Conservation (phyloP, 306 rosid species). For the Pachyrhizus erosus region DNA sequence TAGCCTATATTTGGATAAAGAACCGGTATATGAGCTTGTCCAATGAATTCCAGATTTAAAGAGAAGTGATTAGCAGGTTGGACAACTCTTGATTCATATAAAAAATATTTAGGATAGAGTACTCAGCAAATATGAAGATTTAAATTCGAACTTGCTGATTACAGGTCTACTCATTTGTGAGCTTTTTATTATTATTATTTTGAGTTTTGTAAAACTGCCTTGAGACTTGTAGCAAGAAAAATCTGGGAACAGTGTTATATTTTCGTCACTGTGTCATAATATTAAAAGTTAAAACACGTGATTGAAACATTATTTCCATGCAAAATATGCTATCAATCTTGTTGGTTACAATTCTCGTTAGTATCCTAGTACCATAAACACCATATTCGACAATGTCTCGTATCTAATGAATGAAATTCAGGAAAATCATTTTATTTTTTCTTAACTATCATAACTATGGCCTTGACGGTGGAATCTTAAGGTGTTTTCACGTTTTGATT, state of each 20-base stretch:
- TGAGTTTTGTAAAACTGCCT: background rate
- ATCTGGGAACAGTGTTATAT: background rate
- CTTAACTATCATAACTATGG: too few species aligned
- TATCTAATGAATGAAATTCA: too few species aligned
- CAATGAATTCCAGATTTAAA: background rate
- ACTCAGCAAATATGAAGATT: background rate
- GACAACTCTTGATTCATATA: background rate
- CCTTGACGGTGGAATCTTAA: too few species aligned
- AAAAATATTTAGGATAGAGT: background rate
- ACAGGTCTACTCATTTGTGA: background rate
- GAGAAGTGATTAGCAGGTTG: slow-evolving; percentile 22
- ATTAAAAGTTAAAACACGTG: background rate
- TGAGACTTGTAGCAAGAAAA: background rate
- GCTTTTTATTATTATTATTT: too few species aligned
- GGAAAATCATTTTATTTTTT: too few species aligned
- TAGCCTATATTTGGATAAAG: slow-evolving; percentile 28
- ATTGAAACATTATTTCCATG: background rate
- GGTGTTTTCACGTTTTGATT: too few species aligned
- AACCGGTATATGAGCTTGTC: background rate
- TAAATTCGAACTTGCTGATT: background rate
- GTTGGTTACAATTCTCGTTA: background rate
- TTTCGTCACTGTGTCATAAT: background rate
- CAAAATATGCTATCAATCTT: background rate
- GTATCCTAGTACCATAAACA: background rate
- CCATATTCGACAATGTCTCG: background rate